Evolutionary conservation across 306 rosid species (phyloP), one percentile per base, ranked within the genome.

Genomic region (Fragaria nilgerrensis): DNA sequence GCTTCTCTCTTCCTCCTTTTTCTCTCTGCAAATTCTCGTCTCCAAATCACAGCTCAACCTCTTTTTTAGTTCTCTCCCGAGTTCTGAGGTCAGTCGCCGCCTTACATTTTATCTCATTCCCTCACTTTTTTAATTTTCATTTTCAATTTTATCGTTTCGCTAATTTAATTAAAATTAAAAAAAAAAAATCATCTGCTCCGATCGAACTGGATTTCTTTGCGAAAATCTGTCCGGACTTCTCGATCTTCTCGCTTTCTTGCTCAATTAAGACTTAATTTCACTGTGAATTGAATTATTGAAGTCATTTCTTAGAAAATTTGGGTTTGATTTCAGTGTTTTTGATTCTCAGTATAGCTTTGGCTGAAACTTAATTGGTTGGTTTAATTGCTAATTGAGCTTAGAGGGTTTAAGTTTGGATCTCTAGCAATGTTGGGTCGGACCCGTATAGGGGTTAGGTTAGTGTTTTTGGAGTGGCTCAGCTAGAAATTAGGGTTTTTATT

Each of bases 31-130:
- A 20, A 34, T 66, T 79, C 72, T 77, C 78, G 48, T 45, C 68
- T 79, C 70, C 72, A 68, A 76, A 75, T 32, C 10, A 17, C 41
- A 53, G 58, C 67, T 45, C 69, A 47, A 69, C 78, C 78, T 7
- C 12, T 50, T 63, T 82, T 78, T 72, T 12, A 49, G 82, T 75
- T 43, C 45, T 43, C 45, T 90, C 70, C 69, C 73, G 53, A 79
- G 80, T 85, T 84, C 86, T 62, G 66, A 81, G 86, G 95, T 89
- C 77, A 87, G 96, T 85, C 68, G 69, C 81, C 43, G 47, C 81
- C 61, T 22, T 56, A 49, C 85, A 82, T 82, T 82, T 22, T 19
- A 14, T 73, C 45, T 61, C 52, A 13, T 48, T 70, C 10, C 69
- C 53, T 84, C 53, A 25, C 20, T 9, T 63, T 34, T 39, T 1